Evolutionary conservation across 2,329 filamentous ascomycete species (phyloP), one percentile per base, ranked within the genome.

Genomic region (Pseudogymnoascus sp.): DNA sequence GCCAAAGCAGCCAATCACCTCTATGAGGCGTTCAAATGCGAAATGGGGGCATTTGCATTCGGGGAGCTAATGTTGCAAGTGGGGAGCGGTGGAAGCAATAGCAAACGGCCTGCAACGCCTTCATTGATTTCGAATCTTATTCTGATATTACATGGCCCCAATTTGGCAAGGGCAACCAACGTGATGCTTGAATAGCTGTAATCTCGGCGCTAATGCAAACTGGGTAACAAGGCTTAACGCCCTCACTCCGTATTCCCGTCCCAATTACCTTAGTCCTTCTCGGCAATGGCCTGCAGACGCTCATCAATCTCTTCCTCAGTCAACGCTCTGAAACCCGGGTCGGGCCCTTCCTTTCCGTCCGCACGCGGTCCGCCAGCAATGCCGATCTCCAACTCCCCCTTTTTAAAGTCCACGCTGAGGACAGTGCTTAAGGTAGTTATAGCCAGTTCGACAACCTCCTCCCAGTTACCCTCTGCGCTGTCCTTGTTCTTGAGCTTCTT

Each of bases 401-500:
- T 97, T 85, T 99, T 99, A 83, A 99, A 99, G 76, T 99, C 94
- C 76, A 97, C 96, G 78, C 93, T 97, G 67, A 99, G 83, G 65
- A 99, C 92, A 37, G 90, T 96, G 84, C 92, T 96, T 76, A 99
- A 80, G 6, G 94, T 93, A 49, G 91, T 90, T 76, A 99, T 99
- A 64, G 91, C 94, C 71, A 97, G 83, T 81, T 99, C 94, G 59
- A 99, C 93, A 59, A 99, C 94, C 65, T 99, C 94, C 77, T 96
- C 91, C 94, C 94, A 99, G 73, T 81, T 87, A 65, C 94, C 94
- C 63, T 94, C 89, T 37, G 93, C 94, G 71, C 84, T 82, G 72
- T 97, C 92, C 86, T 97, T 97, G 87, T 96, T 97, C 82, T 97
- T 96, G 77, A 99, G 86, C 84, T 97, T 97, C 88, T 97, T 97